phyloP scores from a whole-genome alignment of 306 rosid species.

The Gastrolobium bilobum region DNA sequence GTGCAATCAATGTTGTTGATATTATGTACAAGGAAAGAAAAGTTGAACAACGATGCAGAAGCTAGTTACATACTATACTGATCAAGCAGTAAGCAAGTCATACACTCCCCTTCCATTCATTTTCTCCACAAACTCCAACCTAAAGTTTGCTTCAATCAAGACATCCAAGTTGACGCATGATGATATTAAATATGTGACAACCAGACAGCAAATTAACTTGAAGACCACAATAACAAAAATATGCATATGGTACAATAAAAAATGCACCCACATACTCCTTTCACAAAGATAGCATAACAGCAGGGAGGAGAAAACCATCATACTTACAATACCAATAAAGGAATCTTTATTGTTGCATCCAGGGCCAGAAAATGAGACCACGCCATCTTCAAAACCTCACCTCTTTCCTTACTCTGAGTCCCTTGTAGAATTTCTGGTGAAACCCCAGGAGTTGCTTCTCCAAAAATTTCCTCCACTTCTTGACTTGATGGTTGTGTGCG shows the following conservation, averaged over 20 bases:
- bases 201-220: slow-evolving; percentile 18
- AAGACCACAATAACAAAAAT: slow-evolving; percentile 22
- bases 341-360: slow-evolving; percentile 78
- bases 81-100: slow-evolving; percentile 23
- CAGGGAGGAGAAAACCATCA: slow-evolving; percentile 30
- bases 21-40: slow-evolving; percentile 33
- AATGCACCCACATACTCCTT: slow-evolving; percentile 26
- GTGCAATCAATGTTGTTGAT: slow-evolving; percentile 27
- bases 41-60: slow-evolving; percentile 20
- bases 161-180: slow-evolving; percentile 30
- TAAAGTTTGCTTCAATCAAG: slow-evolving; percentile 38
- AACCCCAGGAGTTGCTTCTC: slow-evolving; percentile 52
- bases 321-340: slow-evolving; percentile 88
- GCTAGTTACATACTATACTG: slow-evolving; percentile 7
- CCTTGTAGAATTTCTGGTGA: slow-evolving; percentile 55
- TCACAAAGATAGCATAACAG: slow-evolving; percentile 25
- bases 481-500: slow-evolving; percentile 68
- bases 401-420: slow-evolving; percentile 57
- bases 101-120: background rate
- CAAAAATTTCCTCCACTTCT: slow-evolving; percentile 64
- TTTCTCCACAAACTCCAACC: slow-evolving; percentile 25
- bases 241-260: slow-evolving; percentile 1
- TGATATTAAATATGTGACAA: background rate
- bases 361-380: slow-evolving; percentile 74
- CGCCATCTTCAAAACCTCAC: slow-evolving; percentile 58